phyloP scores from a whole-genome alignment of 2,329 filamentous ascomycete species.

The Clarireedia homoeocarpa region DNA sequence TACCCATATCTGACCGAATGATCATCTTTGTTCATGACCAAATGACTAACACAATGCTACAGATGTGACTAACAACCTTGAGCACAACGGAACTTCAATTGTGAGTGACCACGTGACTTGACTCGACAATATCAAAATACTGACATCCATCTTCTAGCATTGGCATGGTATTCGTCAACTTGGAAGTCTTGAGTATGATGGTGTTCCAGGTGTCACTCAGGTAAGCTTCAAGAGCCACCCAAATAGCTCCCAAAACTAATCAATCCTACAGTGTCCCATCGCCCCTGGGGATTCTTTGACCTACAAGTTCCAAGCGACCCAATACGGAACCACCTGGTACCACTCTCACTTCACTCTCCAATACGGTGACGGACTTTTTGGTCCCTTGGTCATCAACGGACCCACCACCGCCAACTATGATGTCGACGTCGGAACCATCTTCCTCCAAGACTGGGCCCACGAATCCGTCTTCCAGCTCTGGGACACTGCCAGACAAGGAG shows the following conservation, averaged over 20 bases:
- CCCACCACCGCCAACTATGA: constrained; percentile 53
- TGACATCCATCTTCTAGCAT: constrained; percentile 27
- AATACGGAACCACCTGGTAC: constrained; percentile 29
- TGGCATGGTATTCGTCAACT: constrained; percentile 43
- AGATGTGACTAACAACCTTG: constrained; percentile 30
- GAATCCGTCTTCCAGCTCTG: constrained; percentile 19
- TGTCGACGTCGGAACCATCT: constrained; percentile 25
- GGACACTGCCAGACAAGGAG: constrained; percentile 20
- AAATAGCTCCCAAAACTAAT: not conserved
- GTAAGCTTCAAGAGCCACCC: not conserved
- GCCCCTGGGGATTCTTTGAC: constrained; percentile 43
- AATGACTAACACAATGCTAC: not conserved
- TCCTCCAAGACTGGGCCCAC: constrained; percentile 28
- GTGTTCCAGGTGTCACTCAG: constrained; percentile 37
- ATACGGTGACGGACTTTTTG: constrained; percentile 41
- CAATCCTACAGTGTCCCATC: constrained; percentile 54
- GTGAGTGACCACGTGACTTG: not conserved
- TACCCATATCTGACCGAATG: not conserved
- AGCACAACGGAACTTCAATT: constrained; percentile 39
- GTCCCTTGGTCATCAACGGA: constrained; percentile 53
- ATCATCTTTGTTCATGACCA: not conserved
- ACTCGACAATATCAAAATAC: not conserved
- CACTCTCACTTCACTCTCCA: constrained; percentile 25
- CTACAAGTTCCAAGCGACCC: constrained; percentile 31
- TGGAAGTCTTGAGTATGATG: constrained; percentile 31